phyloP scores from a whole-genome alignment of 2,329 filamentous ascomycete species.

The Penicillium sp. region DNA sequence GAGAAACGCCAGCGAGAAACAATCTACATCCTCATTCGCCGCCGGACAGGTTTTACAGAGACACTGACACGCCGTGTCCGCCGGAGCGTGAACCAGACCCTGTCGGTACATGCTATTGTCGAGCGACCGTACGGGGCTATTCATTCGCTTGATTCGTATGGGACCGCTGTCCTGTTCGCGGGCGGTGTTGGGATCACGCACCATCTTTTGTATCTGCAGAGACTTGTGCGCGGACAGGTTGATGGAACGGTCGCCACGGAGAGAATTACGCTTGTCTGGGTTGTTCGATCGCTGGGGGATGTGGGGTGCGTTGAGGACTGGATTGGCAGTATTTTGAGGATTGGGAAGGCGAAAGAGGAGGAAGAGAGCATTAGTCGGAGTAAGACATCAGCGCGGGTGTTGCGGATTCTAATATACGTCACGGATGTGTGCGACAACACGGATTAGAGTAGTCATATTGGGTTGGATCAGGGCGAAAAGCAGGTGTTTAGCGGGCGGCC shows the following conservation, averaged over 20 bases:
- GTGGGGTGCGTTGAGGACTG: constrained; percentile 93
- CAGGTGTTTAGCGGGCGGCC: constrained; percentile 92
- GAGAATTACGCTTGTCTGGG: constrained; percentile 84
- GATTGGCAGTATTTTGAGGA: constrained; percentile 75
- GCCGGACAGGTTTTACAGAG: constrained; percentile 85
- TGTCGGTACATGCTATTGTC: constrained; percentile 73
- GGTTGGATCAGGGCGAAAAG: constrained; percentile 62
- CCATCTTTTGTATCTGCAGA: constrained; percentile 84
- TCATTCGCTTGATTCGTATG: constrained; percentile 87
- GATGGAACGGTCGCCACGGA: constrained; percentile 77
- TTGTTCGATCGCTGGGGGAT: constrained; percentile 85
- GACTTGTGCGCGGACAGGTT: constrained; percentile 72
- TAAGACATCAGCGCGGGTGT: constrained; percentile 70
- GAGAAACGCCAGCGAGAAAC: constrained; percentile 32
- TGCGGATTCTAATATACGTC: constrained; percentile 87
- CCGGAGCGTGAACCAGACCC: constrained; percentile 53
- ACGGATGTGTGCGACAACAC: constrained; percentile 81
- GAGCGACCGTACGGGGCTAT: constrained; percentile 89
- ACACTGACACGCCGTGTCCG: constrained; percentile 74
- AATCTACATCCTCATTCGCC: constrained; percentile 83
- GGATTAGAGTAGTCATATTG: constrained; percentile 75
- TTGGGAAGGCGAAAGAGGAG: constrained; percentile 60
- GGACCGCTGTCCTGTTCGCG: constrained; percentile 86
- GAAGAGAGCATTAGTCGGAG: not conserved
- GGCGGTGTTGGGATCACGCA: constrained; percentile 95